These are phyloP conservation scores for Rhodotorula diobovata DNA, from an alignment of 768 basidiomycete species.

Conservation along the genomic window DNA sequence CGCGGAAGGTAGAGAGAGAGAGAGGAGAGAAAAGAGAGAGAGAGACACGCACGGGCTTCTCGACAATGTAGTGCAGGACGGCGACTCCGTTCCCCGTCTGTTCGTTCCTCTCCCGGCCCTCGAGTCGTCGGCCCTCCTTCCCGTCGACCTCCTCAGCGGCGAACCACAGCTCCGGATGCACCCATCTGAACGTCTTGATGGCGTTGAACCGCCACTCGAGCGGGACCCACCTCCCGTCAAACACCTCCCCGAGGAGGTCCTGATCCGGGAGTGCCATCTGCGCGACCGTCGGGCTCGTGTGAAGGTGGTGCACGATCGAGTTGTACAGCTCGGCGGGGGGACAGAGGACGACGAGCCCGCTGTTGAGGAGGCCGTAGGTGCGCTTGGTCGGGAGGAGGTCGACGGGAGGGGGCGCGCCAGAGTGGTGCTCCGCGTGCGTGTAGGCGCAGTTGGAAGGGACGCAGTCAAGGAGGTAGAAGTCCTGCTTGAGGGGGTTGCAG, in stretches of 20 bases:
- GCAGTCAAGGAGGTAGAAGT: slow-evolving; percentile 89
- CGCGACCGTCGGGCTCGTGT: slow-evolving; percentile 56
- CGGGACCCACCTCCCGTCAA: slow-evolving; percentile 67
- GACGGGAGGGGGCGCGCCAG: slow-evolving; percentile 51
- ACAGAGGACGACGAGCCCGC: slow-evolving; percentile 76
- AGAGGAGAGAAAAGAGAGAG: too few species aligned
- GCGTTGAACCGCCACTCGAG: slow-evolving; percentile 87
- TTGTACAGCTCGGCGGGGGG: slow-evolving; percentile 62
- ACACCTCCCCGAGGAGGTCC: slow-evolving; percentile 76
- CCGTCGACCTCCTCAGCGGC: slow-evolving; percentile 72
- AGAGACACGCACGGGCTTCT: slow-evolving; percentile 5
- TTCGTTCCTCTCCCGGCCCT: slow-evolving; percentile 47
- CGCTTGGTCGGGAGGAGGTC: slow-evolving; percentile 56
- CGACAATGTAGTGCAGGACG: slow-evolving; percentile 19
- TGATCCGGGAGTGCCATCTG: slow-evolving; percentile 79
- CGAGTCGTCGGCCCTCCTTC: slow-evolving; percentile 51
- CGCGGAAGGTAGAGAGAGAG: neutral
- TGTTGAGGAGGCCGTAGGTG: slow-evolving; percentile 76
- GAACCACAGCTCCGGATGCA: slow-evolving; percentile 71
- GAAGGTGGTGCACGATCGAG: slow-evolving; percentile 58
- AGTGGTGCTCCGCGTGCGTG: slow-evolving; percentile 50
- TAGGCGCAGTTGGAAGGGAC: slow-evolving; percentile 83
- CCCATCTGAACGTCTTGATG: slow-evolving; percentile 68
- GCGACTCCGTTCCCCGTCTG: neutral
- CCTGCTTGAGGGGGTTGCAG: slow-evolving; percentile 80